Conservation (phyloP, 176 grass and related monocot genomes). For the Dactylis glomerata region DNA sequence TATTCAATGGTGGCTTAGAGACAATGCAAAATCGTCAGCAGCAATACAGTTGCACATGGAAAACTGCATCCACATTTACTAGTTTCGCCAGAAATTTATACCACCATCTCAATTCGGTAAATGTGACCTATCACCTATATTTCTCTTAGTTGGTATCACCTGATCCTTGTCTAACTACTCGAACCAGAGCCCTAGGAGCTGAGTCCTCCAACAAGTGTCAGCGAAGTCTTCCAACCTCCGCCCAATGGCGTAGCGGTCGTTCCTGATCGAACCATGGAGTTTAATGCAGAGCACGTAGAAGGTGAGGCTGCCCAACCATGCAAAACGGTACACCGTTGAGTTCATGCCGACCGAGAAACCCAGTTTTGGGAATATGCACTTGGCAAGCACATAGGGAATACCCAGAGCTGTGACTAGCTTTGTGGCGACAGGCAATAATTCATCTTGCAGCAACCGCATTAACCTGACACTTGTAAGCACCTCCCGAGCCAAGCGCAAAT, state of each 20-base stretch:
- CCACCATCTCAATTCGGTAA: background rate
- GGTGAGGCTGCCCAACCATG: slow-evolving; percentile 43
- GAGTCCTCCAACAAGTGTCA: background rate
- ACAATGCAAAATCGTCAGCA: background rate
- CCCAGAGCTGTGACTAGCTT: slow-evolving; percentile 43
- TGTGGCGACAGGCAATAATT: slow-evolving; percentile 27
- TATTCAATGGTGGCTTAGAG: background rate
- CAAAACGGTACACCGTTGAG: slow-evolving; percentile 39
- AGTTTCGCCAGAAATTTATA: background rate
- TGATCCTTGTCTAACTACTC: background rate
- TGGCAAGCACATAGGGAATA: slow-evolving; percentile 45
- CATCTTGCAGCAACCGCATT: slow-evolving; percentile 35
- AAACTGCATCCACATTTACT: background rate
- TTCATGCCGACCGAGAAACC: slow-evolving; percentile 40
- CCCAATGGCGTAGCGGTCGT: slow-evolving; percentile 50
- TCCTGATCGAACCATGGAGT: slow-evolving; percentile 46
- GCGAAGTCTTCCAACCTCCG: slow-evolving; percentile 40
- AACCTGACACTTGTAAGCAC: slow-evolving; percentile 33
- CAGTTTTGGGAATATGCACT: slow-evolving; percentile 32
- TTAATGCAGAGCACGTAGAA: slow-evolving; percentile 24
- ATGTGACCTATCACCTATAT: background rate
- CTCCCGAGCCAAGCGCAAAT: slow-evolving; percentile 19
- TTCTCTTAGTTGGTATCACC: background rate
- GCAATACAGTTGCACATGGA: background rate
- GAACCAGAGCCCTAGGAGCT: background rate